Evolutionary conservation across 352 stramenopile genomes (phyloP), one percentile per base, ranked within the genome.

Genomic region (Pythium phragmiticola): DNA sequence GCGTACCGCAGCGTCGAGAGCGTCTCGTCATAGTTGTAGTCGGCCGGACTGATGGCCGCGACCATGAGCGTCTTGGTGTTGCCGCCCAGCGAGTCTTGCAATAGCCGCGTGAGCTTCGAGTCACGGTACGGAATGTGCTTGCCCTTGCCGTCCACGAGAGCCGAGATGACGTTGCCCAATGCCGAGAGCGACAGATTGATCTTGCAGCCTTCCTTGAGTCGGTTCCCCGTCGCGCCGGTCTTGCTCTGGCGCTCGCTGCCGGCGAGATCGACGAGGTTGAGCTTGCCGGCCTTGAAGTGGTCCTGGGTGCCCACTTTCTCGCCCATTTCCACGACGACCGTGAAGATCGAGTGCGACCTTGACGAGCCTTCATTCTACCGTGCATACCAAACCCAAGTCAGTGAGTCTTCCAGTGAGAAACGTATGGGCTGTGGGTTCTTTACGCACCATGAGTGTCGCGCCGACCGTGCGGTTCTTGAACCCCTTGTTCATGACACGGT

Each of bases 11-110:
- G 73, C 46, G 97, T 99, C 36, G 89, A 98, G 8, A 98, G 63
- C 3, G 94, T 99, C 65, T 99, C 97, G 64, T 96, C 94, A 36
- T 95, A 96, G 75, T 98, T 98, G 59, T 94, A 96, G 64, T 98
- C 93, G 0, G 93, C 91, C 0, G 97, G 96, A 30, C 90, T 98
- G 13, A 98, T 87, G 33, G 94, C 97, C 0, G 97, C 96, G 33
- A 99, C 84, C 84, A 99, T 99, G 19, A 98, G 75, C 2, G 95
- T 99, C 60, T 96, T 94, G 46, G 91, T 98, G 70, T 98, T 98
- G 33, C 95, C 96, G n/a, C 96, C 96, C 19, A 99, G 82, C 36
- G 89, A 94, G 60, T 98, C 91, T 70, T 96, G 92, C 30, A 97
- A 78, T 12, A 97, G 81, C 59, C 90, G 95, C 7, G 96, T 98